Evolutionary conservation across 202 grass and related monocot species (phyloP).

Genomic region (Setaria italica): DNA sequence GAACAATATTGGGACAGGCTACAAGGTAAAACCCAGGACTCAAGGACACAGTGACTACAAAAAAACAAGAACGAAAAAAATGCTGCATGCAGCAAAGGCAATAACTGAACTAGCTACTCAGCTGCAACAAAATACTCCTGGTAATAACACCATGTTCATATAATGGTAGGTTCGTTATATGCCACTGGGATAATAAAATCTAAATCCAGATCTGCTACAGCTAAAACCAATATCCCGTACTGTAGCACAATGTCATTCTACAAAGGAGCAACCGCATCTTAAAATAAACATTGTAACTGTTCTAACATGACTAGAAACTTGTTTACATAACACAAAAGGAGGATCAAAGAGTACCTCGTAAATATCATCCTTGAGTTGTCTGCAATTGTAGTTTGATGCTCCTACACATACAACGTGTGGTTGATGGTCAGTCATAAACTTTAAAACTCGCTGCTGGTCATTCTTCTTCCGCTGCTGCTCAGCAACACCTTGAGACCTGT

Average conservation of each 20-base stretch:
- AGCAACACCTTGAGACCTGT: conserved; percentile 82
- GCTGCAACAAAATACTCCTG: neutral
- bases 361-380: conserved; percentile 96
- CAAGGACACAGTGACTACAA: neutral
- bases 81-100: neutral
- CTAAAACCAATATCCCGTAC: neutral
- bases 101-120: neutral
- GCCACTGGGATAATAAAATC: neutral
- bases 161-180: neutral
- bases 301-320: neutral
- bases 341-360: conserved; percentile 69
- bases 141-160: neutral
- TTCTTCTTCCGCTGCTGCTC: conserved; percentile 90
- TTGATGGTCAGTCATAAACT: conserved; percentile 93
- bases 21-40: neutral
- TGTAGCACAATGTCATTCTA: neutral
- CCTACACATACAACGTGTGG: conserved; percentile 92
- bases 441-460: conserved; percentile 84
- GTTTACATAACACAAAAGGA: neutral
- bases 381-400: conserved; percentile 86
- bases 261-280: neutral
- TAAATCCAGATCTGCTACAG: neutral
- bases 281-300: neutral
- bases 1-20: neutral
- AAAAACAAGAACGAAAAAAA: neutral